A percentile compares a stretch with the other conserved stretches of the same genome.
These are phyloP conservation scores for Rhododendron molle DNA, from an alignment of 148 eudicot genomes.

Conservation along the genomic window DNA sequence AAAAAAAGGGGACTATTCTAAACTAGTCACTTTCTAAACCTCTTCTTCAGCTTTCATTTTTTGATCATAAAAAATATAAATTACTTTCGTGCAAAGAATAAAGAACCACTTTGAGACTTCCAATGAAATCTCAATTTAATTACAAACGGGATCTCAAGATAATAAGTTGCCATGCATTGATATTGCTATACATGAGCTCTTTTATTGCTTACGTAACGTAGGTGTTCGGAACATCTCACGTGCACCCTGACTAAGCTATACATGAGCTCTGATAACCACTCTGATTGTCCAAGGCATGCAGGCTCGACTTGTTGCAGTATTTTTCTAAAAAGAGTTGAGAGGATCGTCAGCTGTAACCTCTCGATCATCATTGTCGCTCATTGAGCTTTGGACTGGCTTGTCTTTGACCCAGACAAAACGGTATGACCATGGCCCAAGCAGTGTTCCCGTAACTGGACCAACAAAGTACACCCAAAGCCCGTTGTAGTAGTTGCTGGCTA, in stretches of 20 bases:
- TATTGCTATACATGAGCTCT: background rate
- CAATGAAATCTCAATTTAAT: too few species aligned
- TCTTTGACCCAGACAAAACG: conserved; percentile 39
- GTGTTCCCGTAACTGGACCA: conserved; percentile 53
- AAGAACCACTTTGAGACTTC: too few species aligned
- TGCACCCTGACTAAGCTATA: background rate
- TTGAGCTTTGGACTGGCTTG: conserved; percentile 23
- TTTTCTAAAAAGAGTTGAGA: conserved; percentile 8
- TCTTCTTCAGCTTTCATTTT: too few species aligned
- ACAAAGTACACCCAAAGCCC: conserved; percentile 60
- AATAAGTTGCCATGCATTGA: background rate
- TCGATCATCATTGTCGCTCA: conserved; percentile 4
- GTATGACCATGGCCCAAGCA: conserved; percentile 52
- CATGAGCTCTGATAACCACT: background rate
- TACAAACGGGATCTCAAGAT: background rate
- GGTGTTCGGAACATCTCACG: too few species aligned
- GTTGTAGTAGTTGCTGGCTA: conserved; percentile 53
- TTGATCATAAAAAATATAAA: too few species aligned
- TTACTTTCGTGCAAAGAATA: too few species aligned
- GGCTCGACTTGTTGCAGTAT: background rate
- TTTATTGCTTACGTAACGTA: too few species aligned
- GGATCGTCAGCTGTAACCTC: conserved; percentile 6
- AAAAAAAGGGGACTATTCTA: too few species aligned
- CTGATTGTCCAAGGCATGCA: background rate
- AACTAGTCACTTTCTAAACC: too few species aligned